Percentiles rank a stretch among this genome's conserved stretches.
phyloP scores from a whole-genome alignment of 1,139 yeast genomes.

The Pichia sp. region DNA sequence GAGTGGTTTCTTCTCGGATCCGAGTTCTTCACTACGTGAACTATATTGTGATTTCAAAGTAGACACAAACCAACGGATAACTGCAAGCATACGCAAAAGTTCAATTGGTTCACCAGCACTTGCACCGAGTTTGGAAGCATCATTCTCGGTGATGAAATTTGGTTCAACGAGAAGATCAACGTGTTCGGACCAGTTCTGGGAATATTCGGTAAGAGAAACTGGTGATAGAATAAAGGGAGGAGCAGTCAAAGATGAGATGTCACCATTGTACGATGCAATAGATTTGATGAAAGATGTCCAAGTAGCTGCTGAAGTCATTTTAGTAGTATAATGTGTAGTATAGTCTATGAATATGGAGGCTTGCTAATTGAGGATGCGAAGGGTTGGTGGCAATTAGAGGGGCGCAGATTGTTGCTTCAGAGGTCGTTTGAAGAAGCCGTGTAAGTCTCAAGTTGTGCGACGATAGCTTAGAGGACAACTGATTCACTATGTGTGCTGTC shows the following conservation, averaged over 20 bases:
- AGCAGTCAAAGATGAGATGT: conserved; percentile 86
- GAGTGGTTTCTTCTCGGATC: conserved; percentile 91
- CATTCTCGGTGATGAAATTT: conserved; percentile 35
- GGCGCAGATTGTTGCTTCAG: too few species aligned
- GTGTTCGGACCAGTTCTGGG: conserved; percentile 91
- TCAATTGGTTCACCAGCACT: conserved; percentile 36
- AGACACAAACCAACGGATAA: conserved; percentile 84
- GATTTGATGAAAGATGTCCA: conserved; percentile 91
- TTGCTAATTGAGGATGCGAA: too few species aligned
- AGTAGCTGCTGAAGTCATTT: conserved; percentile 31
- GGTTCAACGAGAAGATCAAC: conserved; percentile 79
- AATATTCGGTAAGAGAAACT: conserved; percentile 80
- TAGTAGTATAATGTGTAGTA: background rate
- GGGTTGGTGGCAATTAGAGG: too few species aligned
- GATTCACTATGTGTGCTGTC: too few species aligned
- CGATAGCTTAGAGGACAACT: too few species aligned
- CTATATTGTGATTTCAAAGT: conserved; percentile 91
- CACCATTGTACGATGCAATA: conserved; percentile 91
- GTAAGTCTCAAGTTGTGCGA: too few species aligned
- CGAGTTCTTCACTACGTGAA: conserved; percentile 83
- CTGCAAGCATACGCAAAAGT: conserved; percentile 64
- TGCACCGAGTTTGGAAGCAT: conserved; percentile 30
- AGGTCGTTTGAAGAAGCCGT: too few species aligned
- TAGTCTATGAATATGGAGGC: too few species aligned
- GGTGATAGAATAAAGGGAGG: conserved; percentile 97